Evolutionary conservation across 2,329 filamentous ascomycete species (phyloP).

Genomic region (Ceratocystis smalleyi): DNA sequence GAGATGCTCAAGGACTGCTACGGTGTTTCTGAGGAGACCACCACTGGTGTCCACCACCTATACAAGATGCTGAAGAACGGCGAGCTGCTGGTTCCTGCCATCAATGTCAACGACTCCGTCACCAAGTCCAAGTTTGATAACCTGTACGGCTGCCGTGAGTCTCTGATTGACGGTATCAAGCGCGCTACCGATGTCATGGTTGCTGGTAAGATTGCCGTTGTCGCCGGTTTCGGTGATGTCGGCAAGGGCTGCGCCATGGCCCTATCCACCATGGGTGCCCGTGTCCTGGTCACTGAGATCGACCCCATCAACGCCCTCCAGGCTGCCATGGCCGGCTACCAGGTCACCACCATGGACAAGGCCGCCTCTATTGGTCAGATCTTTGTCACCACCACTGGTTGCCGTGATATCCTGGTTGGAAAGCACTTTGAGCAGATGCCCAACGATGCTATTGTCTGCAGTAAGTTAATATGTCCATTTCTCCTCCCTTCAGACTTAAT

Average conservation of each 20-base stretch:
- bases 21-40: constrained; percentile 98
- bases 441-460: constrained; percentile 98
- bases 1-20: constrained; percentile 97
- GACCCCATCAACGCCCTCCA: constrained; percentile 99
- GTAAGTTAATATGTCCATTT: constrained; percentile 31
- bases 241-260: constrained; percentile 97
- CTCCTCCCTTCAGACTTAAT: constrained; percentile 4
- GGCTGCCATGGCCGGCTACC: constrained; percentile 90
- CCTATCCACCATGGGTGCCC: constrained; percentile 92
- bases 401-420: constrained; percentile 90
- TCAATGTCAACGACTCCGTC: constrained; percentile 99
- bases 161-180: constrained; percentile 98
- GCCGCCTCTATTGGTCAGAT: constrained; percentile 81
- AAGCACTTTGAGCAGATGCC: constrained; percentile 88
- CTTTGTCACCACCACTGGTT: constrained; percentile 97
- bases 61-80: constrained; percentile 94
- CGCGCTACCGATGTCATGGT: constrained; percentile 99
- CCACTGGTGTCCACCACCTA: constrained; percentile 97
- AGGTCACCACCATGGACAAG: constrained; percentile 97
- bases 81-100: constrained; percentile 78
- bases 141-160: constrained; percentile 98
- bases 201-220: constrained; percentile 94
- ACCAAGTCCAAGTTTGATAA: constrained; percentile 99
- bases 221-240: constrained; percentile 97
- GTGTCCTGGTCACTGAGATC: constrained; percentile 89